A percentile compares a stretch with the other conserved stretches of the same genome.
Evolutionary conservation across 139 green algal species (phyloP).

Genomic region (Chlorella sp.): DNA sequence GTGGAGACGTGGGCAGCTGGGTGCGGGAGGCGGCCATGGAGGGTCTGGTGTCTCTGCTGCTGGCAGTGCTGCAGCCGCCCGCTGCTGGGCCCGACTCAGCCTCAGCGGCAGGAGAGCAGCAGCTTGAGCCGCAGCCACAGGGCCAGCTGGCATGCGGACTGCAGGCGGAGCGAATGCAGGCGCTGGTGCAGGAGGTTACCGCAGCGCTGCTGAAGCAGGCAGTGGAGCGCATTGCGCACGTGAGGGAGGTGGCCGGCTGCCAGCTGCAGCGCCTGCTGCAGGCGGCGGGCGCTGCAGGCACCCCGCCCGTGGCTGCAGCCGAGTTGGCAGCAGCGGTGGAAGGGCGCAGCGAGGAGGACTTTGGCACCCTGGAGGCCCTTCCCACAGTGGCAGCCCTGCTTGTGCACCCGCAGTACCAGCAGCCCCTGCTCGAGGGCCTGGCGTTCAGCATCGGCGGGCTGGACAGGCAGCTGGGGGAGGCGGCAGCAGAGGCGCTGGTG

Average conservation of each 20-base stretch:
- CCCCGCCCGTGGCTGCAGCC: slow-evolving; percentile 11
- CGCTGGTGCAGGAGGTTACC: slow-evolving; percentile 13
- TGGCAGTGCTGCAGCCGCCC: slow-evolving; percentile 26
- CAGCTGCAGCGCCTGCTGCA: slow-evolving; percentile 19
- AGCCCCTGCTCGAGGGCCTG: slow-evolving; percentile 71
- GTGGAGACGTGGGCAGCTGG: slow-evolving; percentile 95
- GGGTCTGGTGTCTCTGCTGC: slow-evolving; percentile 36
- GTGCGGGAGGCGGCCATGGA: slow-evolving; percentile 89
- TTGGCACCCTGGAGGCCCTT: slow-evolving; percentile 41
- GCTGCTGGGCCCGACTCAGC: no score
- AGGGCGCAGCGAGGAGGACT: slow-evolving; percentile 4
- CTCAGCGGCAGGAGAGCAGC: neutral
- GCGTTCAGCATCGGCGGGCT: slow-evolving; percentile 81
- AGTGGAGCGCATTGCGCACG: slow-evolving; percentile 82
- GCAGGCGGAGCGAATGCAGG: no score
- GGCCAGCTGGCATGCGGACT: no score
- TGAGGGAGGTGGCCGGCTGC: slow-evolving; percentile 57
- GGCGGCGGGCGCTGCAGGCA: neutral
- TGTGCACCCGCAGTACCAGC: slow-evolving; percentile 19
- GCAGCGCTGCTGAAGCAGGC: slow-evolving; percentile 71
- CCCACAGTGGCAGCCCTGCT: slow-evolving; percentile 43
- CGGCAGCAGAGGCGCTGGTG: slow-evolving; percentile 54
- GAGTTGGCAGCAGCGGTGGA: slow-evolving; percentile 2
- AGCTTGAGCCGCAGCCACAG: neutral
- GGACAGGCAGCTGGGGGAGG: slow-evolving; percentile 63